Conservation (phyloP, 805 yeast species). For the Saccharomycopsis oosterbeekiorum region DNA sequence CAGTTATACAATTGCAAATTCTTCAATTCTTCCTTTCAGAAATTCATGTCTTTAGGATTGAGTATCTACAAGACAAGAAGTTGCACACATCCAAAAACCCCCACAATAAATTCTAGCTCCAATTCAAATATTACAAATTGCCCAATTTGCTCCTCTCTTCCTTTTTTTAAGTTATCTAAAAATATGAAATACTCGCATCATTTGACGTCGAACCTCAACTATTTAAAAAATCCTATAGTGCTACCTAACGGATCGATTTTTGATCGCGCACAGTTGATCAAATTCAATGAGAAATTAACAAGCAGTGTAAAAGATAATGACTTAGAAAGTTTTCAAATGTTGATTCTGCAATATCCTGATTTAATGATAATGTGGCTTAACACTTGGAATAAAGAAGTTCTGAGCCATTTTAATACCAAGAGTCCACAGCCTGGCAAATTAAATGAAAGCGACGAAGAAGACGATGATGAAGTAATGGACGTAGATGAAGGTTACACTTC, state of each 20-base stretch:
- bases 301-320: not conserved
- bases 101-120: not conserved
- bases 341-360: not conserved
- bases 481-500: not conserved
- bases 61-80: constrained; percentile 14
- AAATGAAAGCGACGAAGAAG: not conserved
- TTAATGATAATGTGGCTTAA: not conserved
- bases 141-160: constrained; percentile 17
- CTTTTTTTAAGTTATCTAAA: constrained; percentile 10
- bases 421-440: not conserved
- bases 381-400: not conserved
- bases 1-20: constrained; percentile 5
- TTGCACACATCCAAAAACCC: constrained; percentile 7
- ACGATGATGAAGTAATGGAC: not conserved
- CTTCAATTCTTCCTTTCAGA: constrained; percentile 7
- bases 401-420: not conserved
- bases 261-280: constrained; percentile 10
- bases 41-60: constrained; percentile 14
- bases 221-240: constrained; percentile 13
- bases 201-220: constrained; percentile 13
- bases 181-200: constrained; percentile 14
- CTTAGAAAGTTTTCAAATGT: not conserved
- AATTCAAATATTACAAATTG: constrained; percentile 4
- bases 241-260: constrained; percentile 17
- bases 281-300: constrained; percentile 9